A percentile compares a stretch with the other conserved stretches of the same genome.
These are phyloP conservation scores for Trametes cubensis DNA, from an alignment of 768 basidiomycete species.

Conservation along the genomic window DNA sequence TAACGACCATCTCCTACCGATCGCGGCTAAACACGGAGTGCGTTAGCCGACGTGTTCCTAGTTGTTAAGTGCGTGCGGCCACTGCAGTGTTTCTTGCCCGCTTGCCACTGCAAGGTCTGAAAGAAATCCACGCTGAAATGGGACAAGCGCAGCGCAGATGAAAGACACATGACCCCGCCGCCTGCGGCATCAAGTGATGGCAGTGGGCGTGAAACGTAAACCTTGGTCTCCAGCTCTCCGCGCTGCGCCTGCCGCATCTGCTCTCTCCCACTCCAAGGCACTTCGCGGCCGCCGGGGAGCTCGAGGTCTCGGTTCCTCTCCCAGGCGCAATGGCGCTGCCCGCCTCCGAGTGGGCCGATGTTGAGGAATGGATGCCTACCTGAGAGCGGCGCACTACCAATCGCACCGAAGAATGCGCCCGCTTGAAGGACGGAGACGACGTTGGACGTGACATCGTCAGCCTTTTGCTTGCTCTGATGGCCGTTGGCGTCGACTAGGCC, in stretches of 20 bases:
- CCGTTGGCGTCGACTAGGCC: conserved; percentile 53
- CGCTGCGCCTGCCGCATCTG: not conserved
- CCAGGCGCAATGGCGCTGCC: not conserved
- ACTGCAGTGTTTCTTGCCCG: too few relatives aligned
- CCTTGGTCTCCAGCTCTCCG: not conserved
- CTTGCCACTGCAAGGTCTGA: too few relatives aligned
- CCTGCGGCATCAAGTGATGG: not conserved
- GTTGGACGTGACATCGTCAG: conserved; percentile 67
- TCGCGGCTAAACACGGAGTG: conserved; percentile 43
- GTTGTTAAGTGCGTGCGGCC: too few relatives aligned
- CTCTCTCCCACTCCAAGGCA: not conserved
- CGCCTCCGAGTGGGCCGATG: not conserved
- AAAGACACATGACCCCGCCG: not conserved
- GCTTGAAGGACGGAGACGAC: conserved; percentile 89
- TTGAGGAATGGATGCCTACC: conserved; percentile 40
- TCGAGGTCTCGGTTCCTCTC: too few relatives aligned
- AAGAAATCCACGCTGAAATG: not conserved
- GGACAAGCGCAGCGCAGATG: not conserved
- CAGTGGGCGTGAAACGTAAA: not conserved
- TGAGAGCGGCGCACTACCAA: conserved; percentile 71
- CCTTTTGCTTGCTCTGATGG: conserved; percentile 37
- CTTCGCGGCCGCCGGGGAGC: not conserved
- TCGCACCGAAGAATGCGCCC: conserved; percentile 85
- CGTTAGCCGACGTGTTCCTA: not conserved
- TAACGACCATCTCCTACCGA: conserved; percentile 70